Conservation (phyloP, 2,329 filamentous ascomycete species). For the Penicillium verrucosum region DNA sequence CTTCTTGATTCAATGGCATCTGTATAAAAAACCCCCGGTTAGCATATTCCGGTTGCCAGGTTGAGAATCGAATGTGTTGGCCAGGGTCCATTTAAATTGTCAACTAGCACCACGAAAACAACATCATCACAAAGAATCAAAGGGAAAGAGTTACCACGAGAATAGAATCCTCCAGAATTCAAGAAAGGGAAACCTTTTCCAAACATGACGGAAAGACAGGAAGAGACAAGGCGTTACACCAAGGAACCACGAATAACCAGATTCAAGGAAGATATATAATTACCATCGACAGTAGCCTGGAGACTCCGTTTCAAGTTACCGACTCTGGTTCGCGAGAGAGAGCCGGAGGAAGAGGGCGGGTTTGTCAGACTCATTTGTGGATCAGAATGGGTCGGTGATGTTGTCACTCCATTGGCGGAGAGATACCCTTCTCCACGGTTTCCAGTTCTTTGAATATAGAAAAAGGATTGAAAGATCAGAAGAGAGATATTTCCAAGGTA, state of each 20-base stretch:
- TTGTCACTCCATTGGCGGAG: conserved; percentile 10
- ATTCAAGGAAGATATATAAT: conserved; percentile 26
- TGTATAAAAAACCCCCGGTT: conserved; percentile 22
- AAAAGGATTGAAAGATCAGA: neutral
- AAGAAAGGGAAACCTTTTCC: conserved; percentile 40
- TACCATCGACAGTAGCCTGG: conserved; percentile 48
- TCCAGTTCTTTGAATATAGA: neutral
- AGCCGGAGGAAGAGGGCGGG: conserved; percentile 41
- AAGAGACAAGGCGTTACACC: neutral
- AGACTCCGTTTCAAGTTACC: conserved; percentile 42
- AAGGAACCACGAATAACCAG: conserved; percentile 11
- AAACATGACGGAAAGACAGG: conserved; percentile 35
- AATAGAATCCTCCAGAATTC: conserved; percentile 40
- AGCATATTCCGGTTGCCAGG: conserved; percentile 16
- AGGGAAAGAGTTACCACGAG: conserved; percentile 38
- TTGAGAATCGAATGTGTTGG: conserved; percentile 7
- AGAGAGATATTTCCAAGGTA: neutral
- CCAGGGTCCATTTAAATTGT: conserved; percentile 12
- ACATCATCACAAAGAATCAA: conserved; percentile 4
- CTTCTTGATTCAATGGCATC: conserved; percentile 39
- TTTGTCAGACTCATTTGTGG: conserved; percentile 43
- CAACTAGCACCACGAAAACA: neutral
- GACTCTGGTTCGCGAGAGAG: conserved; percentile 37
- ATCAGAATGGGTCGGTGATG: neutral
- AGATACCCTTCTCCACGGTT: neutral